phyloP scores from a whole-genome alignment of 108 stramenopile species.

The Nitzschia sp. region DNA sequence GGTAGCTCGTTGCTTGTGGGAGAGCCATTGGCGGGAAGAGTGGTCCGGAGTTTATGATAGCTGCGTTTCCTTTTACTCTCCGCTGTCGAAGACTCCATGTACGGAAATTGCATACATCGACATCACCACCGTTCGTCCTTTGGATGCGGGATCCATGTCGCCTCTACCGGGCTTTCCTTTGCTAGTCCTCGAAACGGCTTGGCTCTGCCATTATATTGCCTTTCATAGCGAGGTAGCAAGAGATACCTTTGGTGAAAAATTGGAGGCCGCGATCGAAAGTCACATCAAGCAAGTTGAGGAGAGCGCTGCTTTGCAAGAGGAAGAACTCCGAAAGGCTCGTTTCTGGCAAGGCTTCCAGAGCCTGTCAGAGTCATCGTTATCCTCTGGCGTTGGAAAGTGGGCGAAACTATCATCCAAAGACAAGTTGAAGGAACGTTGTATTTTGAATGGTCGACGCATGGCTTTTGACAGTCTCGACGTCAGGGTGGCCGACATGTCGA shows the following conservation, averaged over 20 bases:
- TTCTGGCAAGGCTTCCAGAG: slow-evolving; percentile 77
- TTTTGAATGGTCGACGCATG: slow-evolving; percentile 79
- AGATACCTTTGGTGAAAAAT: slow-evolving; percentile 44
- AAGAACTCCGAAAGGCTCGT: slow-evolving; percentile 48
- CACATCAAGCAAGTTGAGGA: slow-evolving; percentile 22
- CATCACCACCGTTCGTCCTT: slow-evolving; percentile 49
- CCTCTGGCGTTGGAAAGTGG: slow-evolving; percentile 69
- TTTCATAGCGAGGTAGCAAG: slow-evolving; percentile 54
- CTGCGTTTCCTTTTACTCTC: slow-evolving; percentile 79
- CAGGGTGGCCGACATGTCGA: slow-evolving; percentile 22
- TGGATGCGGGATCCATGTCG: slow-evolving; percentile 32
- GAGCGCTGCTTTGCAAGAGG: slow-evolving; percentile 18
- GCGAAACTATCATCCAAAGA: slow-evolving; percentile 53
- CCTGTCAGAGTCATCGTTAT: slow-evolving; percentile 61
- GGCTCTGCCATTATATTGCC: slow-evolving; percentile 80
- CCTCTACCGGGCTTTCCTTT: slow-evolving; percentile 77
- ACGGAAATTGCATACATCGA: slow-evolving; percentile 72
- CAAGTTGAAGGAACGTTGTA: slow-evolving; percentile 51
- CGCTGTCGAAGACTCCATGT: slow-evolving; percentile 75
- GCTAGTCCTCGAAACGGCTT: slow-evolving; percentile 81
- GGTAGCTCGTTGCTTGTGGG: slow-evolving; percentile 86
- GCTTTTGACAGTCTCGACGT: slow-evolving; percentile 50
- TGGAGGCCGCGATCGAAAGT: slow-evolving; percentile 42
- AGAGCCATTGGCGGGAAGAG: slow-evolving; percentile 94
- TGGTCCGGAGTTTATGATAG: slow-evolving; percentile 75